phyloP scores from a whole-genome alignment of 495 filamentous ascomycete species.

The Schizothecium vesticola region DNA sequence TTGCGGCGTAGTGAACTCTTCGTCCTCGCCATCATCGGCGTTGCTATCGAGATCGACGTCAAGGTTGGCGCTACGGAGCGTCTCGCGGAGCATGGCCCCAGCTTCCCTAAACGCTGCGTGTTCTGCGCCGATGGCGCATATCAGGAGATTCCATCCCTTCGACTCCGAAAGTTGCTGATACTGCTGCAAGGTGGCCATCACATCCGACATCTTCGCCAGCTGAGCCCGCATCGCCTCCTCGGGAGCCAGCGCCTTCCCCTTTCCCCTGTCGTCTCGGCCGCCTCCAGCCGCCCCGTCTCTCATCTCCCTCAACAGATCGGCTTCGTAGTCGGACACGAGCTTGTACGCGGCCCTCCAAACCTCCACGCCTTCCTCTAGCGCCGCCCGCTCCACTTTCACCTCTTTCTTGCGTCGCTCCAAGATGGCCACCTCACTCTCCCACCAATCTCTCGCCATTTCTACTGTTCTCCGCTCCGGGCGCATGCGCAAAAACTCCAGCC shows the following conservation, averaged over 20 bases:
- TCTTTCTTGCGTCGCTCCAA: slow-evolving; percentile 53
- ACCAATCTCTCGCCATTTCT: slow-evolving; percentile 72
- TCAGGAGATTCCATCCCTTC: slow-evolving; percentile 77
- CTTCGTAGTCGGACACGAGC: slow-evolving; percentile 66
- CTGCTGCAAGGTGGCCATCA: slow-evolving; percentile 54
- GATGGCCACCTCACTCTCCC: slow-evolving; percentile 57
- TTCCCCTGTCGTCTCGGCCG: slow-evolving; percentile 20
- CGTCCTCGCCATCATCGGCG: slow-evolving; percentile 7
- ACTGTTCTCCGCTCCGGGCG: slow-evolving; percentile 66
- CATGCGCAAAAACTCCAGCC: slow-evolving; percentile 49
- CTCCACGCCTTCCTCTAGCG: slow-evolving; percentile 75
- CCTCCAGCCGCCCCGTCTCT: slow-evolving; percentile 10
- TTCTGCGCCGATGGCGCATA: slow-evolving; percentile 85
- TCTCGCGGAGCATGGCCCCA: slow-evolving; percentile 54
- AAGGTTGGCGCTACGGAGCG: slow-evolving; percentile 32
- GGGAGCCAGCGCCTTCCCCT: slow-evolving; percentile 12
- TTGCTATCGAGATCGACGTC: slow-evolving; percentile 1
- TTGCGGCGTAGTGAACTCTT: slow-evolving; percentile 13
- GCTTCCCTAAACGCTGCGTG: slow-evolving; percentile 75
- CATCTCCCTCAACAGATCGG: slow-evolving; percentile 54
- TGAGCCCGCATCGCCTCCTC: slow-evolving; percentile 41
- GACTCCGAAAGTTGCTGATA: slow-evolving; percentile 56
- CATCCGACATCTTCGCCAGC: slow-evolving; percentile 50
- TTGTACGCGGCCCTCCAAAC: slow-evolving; percentile 70
- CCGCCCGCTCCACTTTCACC: slow-evolving; percentile 63